Base-by-base conservation (phyloP, 805 yeast species). In the Starmerella apis region DNA sequence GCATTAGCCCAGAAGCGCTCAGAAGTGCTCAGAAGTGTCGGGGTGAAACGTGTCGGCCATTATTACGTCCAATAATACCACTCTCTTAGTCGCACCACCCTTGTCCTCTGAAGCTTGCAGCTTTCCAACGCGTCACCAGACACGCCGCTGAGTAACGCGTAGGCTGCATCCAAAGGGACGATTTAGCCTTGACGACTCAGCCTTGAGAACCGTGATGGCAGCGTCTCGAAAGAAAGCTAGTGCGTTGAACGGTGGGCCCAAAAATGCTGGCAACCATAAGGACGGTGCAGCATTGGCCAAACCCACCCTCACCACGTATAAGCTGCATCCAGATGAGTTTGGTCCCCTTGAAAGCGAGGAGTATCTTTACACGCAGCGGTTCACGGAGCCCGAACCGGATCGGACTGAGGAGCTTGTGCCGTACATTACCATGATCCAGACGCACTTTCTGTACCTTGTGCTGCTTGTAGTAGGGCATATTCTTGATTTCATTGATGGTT, bases 381-480 rank as follows among this genome's bases (percentile, higher is more conserved):
- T 83, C 4, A 51, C 55, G 27, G 30, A 22, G 35, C 56, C 54
- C 23, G 65, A 81, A 46, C 78, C 78, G 9, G 73, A 59, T 30
- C 59, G 54, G 24, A 79, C 75, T 55, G 79, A 80, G 37, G 96
- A 87, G 65, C 90, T 88, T 49, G 96, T 96, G 5, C 90, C 95
- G 19, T 84, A 86, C 61, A 74, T 75, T 56, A 79, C 83, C 47
- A 77, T 85, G 52, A 68, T 92, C 45, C 75, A 86, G 51, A 90
- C 98, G 1, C 92, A 90, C 63, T 68, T 92, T 57, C 80, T 83
- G 65, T 94, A 87, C 65, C 72, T 94, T 59, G 77, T 86, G 42
- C 73, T 92, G 59, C 85, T 92, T 56, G 78, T 87, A 33, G 75
- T 86, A 52, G 99, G 99, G 31, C 95, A 92, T 63, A 68, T 87